Percentiles rank a stretch among this genome's conserved stretches.
Conservation (phyloP, 768 basidiomycete genomes). For the Omphalotus guepiniiformis region DNA sequence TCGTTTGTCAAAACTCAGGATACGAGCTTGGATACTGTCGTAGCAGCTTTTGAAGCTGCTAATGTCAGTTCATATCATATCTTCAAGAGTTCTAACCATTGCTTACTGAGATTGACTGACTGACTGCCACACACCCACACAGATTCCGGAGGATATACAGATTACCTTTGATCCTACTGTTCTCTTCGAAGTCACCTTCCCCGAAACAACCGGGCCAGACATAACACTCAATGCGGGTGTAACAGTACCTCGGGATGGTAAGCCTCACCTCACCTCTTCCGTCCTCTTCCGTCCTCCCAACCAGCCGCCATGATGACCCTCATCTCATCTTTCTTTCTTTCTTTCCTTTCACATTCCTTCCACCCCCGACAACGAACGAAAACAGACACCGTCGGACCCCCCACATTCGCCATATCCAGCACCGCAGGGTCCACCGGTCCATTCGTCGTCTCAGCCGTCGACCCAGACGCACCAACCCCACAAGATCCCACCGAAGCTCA, state of each 20-base stretch:
- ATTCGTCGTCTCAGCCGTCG: slow-evolving; percentile 42
- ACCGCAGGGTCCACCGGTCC: slow-evolving; percentile 25
- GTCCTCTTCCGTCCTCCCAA: neutral
- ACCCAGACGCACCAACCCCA: slow-evolving; percentile 49
- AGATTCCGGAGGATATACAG: slow-evolving; percentile 20
- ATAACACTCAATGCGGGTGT: slow-evolving; percentile 24
- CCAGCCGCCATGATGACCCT: neutral
- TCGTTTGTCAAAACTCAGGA: slow-evolving; percentile 5
- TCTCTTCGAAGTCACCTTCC: slow-evolving; percentile 24
- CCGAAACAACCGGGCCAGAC: slow-evolving; percentile 16
- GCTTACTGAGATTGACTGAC: neutral
- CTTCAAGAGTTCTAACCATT: neutral
- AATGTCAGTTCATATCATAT: neutral
- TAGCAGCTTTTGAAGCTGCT: slow-evolving; percentile 1
- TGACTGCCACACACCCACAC: neutral
- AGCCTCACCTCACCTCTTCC: neutral
- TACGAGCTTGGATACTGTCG: neutral
- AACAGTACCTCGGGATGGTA: slow-evolving; percentile 7
- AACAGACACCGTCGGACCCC: slow-evolving; percentile 34
- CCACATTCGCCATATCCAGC: slow-evolving; percentile 26
- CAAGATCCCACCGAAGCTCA: slow-evolving; percentile 36
- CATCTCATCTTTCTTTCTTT: neutral
- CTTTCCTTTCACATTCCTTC: no score
- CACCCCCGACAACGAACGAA: no score
- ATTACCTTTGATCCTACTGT: slow-evolving; percentile 21